Evolutionary conservation across 2,329 filamentous ascomycete species (phyloP).

Genomic region (Alternaria brassicae): DNA sequence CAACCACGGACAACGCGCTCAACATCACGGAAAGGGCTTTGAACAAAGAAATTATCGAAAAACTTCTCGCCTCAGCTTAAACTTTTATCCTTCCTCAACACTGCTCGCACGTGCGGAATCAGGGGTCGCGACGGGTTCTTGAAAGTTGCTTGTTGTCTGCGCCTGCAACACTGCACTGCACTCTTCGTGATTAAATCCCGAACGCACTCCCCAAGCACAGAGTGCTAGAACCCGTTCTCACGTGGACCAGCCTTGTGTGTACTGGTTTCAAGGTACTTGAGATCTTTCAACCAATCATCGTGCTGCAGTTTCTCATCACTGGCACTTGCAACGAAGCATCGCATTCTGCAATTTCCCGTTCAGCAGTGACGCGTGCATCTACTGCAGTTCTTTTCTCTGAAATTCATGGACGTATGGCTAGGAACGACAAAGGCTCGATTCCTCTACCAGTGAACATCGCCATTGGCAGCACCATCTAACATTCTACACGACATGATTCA

Average conservation of each 20-base stretch:
- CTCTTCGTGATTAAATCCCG: conserved; percentile 9
- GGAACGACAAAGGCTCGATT: neutral
- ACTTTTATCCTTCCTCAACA: neutral
- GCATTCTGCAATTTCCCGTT: neutral
- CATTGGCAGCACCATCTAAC: conserved; percentile 7
- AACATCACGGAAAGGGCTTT: conserved; percentile 11
- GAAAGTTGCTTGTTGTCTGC: conserved; percentile 1
- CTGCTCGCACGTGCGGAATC: neutral
- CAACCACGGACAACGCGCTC: conserved; percentile 16
- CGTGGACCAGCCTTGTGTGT: conserved; percentile 29
- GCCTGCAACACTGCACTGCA: conserved; percentile 6
- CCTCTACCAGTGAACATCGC: neutral
- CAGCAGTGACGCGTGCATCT: neutral
- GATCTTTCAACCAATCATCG: conserved; percentile 39
- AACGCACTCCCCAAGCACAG: conserved; percentile 11
- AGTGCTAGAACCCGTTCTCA: conserved; percentile 28
- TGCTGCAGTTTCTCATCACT: conserved; percentile 47
- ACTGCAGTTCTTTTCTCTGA: neutral
- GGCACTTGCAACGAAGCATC: conserved; percentile 6
- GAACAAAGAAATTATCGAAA: neutral
- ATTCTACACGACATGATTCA: conserved; percentile 37
- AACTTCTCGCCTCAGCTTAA: neutral
- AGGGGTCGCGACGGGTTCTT: neutral
- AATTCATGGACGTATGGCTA: neutral
- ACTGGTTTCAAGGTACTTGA: conserved; percentile 27